Percentiles rank a stretch among this genome's conserved stretches.
phyloP scores from a whole-genome alignment of 495 filamentous ascomycete genomes.

The Penicillium herquei region DNA sequence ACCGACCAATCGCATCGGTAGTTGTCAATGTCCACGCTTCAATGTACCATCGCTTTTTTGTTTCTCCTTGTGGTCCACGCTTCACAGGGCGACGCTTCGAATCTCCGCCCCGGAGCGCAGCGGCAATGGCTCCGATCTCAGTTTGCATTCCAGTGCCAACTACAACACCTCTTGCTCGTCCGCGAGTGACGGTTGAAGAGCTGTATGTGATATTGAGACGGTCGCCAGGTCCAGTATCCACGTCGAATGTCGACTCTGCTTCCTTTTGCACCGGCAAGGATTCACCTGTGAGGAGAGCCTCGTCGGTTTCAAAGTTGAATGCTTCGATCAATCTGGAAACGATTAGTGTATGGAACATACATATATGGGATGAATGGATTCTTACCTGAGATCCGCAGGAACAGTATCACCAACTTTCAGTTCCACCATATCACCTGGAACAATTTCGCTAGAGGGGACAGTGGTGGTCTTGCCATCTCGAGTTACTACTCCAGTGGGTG shows the following conservation, averaged over 20 bases:
- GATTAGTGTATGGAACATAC: constrained; percentile 6
- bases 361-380: too few species aligned
- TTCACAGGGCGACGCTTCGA: constrained; percentile 51
- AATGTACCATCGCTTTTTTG: constrained; percentile 64
- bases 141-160: constrained; percentile 70
- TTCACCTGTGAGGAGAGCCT: constrained; percentile 75
- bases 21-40: constrained; percentile 67
- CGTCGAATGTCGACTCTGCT: constrained; percentile 38
- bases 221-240: constrained; percentile 62
- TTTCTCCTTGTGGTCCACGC: constrained; percentile 55
- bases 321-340: constrained; percentile 54
- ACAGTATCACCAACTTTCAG: constrained; percentile 83
- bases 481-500: constrained; percentile 59
- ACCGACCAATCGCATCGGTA: constrained; percentile 64
- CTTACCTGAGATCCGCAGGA: constrained; percentile 63
- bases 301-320: constrained; percentile 71
- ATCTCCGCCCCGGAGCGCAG: constrained; percentile 52
- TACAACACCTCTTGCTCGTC: constrained; percentile 66
- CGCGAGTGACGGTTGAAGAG: constrained; percentile 70
- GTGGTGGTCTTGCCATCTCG: constrained; percentile 52
- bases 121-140: constrained; percentile 70
- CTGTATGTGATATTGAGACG: constrained; percentile 70
- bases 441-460: constrained; percentile 54
- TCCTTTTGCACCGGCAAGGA: constrained; percentile 69
- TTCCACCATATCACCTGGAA: constrained; percentile 66